Percentiles rank a stretch among this genome's conserved stretches.
These are phyloP conservation scores for Begonia fuchsioides DNA, from an alignment of 306 rosid species.

Conservation along the genomic window DNA sequence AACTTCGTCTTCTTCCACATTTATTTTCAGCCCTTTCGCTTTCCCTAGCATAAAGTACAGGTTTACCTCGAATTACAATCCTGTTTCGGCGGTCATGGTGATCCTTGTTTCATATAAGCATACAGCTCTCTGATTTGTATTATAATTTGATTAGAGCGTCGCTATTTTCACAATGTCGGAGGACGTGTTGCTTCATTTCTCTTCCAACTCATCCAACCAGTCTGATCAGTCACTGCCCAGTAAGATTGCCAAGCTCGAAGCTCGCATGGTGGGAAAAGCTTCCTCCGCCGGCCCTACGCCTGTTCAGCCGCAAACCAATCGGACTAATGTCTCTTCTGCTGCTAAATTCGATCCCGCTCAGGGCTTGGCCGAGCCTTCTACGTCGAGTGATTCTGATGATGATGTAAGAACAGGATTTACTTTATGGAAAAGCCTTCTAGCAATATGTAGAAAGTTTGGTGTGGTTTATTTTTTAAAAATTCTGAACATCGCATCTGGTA, in stretches of 20 bases:
- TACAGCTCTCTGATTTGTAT: too few species aligned
- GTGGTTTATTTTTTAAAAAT: too few species aligned
- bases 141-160: too few species aligned
- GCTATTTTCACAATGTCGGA: constrained; percentile 52
- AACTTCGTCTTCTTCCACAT: not conserved
- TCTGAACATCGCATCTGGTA: too few species aligned
- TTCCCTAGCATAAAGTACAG: too few species aligned
- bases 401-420: constrained; percentile 40
- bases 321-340: constrained; percentile 52
- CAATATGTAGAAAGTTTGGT: too few species aligned
- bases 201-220: constrained; percentile 94
- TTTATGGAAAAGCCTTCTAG: constrained; percentile 4
- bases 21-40: not conserved
- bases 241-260: constrained; percentile 93
- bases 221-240: constrained; percentile 96
- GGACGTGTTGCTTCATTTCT: constrained; percentile 84
- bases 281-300: constrained; percentile 27
- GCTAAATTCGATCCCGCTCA: constrained; percentile 42
- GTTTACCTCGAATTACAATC: too few species aligned
- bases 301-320: constrained; percentile 30
- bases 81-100: too few species aligned
- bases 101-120: too few species aligned
- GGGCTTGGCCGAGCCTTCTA: constrained; percentile 51
- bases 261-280: constrained; percentile 88
- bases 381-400: constrained; percentile 88